These are phyloP conservation scores for Trichoderma sp. DNA, from an alignment of 2,329 filamentous ascomycete species.

Conservation along the genomic window DNA sequence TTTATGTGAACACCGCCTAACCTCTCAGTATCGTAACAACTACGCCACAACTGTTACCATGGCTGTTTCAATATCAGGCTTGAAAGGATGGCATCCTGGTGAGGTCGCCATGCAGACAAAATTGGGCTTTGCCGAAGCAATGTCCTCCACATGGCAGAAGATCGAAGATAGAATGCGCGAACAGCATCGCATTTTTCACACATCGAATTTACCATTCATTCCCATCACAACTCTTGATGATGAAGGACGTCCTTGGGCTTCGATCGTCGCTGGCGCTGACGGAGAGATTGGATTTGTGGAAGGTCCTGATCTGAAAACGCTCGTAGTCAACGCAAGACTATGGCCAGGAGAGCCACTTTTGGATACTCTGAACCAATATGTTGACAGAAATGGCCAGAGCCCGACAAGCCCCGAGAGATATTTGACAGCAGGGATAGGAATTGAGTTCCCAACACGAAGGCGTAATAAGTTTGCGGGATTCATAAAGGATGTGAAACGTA, in stretches of 20 bases:
- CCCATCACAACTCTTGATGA: slow-evolving; percentile 13
- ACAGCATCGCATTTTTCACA: slow-evolving; percentile 18
- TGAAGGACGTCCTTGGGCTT: slow-evolving; percentile 18
- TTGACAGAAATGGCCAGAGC: not conserved
- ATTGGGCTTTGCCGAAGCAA: slow-evolving; percentile 10
- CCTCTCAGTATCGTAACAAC: not conserved
- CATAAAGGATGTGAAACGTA: slow-evolving; percentile 1
- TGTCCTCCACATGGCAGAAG: not conserved
- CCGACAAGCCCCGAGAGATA: not conserved
- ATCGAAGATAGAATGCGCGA: slow-evolving; percentile 15
- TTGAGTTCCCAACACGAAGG: slow-evolving; percentile 13
- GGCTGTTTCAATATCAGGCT: not conserved
- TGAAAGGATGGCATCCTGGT: slow-evolving; percentile 16
- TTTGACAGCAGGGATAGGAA: slow-evolving; percentile 12
- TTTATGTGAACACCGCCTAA: not conserved
- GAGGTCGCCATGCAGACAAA: slow-evolving; percentile 13
- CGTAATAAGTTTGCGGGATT: slow-evolving; percentile 19
- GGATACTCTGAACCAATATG: slow-evolving; percentile 3
- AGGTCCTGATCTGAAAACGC: slow-evolving; percentile 12
- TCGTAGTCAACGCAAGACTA: slow-evolving; percentile 9
- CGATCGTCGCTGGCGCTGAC: slow-evolving; percentile 3
- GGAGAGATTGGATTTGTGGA: slow-evolving; percentile 15
- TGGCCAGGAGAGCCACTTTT: slow-evolving; percentile 13
- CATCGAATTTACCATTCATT: slow-evolving; percentile 9
- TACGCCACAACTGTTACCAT: not conserved